Conservation (phyloP, 1,284 basidiomycete genomes). For the Ceraceosorus guamensis region DNA sequence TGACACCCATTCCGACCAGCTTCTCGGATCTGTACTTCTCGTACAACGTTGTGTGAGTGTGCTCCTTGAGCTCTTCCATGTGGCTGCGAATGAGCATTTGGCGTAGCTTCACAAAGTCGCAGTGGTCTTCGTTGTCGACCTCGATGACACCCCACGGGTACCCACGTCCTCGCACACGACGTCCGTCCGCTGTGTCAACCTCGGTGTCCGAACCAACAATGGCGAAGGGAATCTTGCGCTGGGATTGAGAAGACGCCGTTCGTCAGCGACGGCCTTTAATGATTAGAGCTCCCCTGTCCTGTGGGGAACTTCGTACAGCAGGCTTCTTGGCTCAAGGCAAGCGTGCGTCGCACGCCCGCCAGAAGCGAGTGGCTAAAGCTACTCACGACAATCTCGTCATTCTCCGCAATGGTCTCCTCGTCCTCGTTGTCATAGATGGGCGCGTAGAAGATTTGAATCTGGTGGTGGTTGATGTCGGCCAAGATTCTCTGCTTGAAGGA, state of each 20-base stretch:
- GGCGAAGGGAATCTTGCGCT: slow-evolving; percentile 45
- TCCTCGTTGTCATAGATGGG: slow-evolving; percentile 43
- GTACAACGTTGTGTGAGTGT: slow-evolving; percentile 43
- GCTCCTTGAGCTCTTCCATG: slow-evolving; percentile 49
- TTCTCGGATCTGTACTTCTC: slow-evolving; percentile 45
- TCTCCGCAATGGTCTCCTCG: slow-evolving; percentile 45
- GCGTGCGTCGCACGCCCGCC: not conserved
- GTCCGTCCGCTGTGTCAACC: slow-evolving; percentile 44
- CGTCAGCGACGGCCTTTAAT: too few relatives aligned
- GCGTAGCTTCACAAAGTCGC: slow-evolving; percentile 48
- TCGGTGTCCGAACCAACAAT: slow-evolving; percentile 44
- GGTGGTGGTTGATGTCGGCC: slow-evolving; percentile 43
- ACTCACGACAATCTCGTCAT: slow-evolving; percentile 38
- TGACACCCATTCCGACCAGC: slow-evolving; percentile 41
- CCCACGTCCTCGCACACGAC: slow-evolving; percentile 42
- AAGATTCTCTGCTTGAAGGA: slow-evolving; percentile 45
- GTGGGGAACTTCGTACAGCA: too few relatives aligned
- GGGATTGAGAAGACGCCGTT: slow-evolving; percentile 3
- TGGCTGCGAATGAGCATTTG: slow-evolving; percentile 48
- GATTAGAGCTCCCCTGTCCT: too few relatives aligned
- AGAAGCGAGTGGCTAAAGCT: not conserved
- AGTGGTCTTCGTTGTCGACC: slow-evolving; percentile 47
- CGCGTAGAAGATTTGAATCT: slow-evolving; percentile 45
- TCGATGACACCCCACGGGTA: slow-evolving; percentile 48
- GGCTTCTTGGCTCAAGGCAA: not conserved